Evolutionary conservation across 1,284 basidiomycete genomes (phyloP), one percentile per base, ranked within the genome.

Genomic region (Papiliotrema flavescens): DNA sequence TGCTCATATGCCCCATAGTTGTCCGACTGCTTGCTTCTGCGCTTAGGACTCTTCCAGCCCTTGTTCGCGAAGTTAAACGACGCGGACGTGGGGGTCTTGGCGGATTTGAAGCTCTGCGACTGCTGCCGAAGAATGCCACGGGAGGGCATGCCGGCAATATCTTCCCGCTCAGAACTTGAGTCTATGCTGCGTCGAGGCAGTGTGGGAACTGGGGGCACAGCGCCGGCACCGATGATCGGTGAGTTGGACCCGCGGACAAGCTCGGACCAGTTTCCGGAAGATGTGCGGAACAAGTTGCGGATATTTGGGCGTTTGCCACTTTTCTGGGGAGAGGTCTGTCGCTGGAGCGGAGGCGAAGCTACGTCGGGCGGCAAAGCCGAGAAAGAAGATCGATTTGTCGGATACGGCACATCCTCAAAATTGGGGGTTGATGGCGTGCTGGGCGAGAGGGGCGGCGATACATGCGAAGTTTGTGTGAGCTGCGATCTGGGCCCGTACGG

Each of bases 201-300:
- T 15, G 39, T 20, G 35, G 24, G 42, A 8, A 44, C 45, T 1
- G 26, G 22, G 20, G 43, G 17, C 8, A 28, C 4, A 34, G 22
- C 28, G 17, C 44, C 26, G 5, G 28, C 5, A 11, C 28, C 28
- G 5, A 11, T 5, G 28, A 32, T 32, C 6, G 28, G 28, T 15
- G 53, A 43, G 22, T 19, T 43, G 45, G 32, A 37, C 17, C 35
- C 47, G 14, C 48, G 47, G 23, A 69, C 66, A 3, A 74, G 58
- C 26, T 71, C 72, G 19, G 61, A 59, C 72, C 72, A 74, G 52
- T 66, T 70, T 8, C 72, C 72, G 0, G 70, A 73, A 24, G 60
- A 57, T 0, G 64, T 62, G 2, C 70, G 62, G 58, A 74, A 74
- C 23, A 74, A 69, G 45, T 64, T 67, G 22, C 63, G 56, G 20